Conservation (phyloP, 805 yeast species). For the Yamadazyma tumulicola region DNA sequence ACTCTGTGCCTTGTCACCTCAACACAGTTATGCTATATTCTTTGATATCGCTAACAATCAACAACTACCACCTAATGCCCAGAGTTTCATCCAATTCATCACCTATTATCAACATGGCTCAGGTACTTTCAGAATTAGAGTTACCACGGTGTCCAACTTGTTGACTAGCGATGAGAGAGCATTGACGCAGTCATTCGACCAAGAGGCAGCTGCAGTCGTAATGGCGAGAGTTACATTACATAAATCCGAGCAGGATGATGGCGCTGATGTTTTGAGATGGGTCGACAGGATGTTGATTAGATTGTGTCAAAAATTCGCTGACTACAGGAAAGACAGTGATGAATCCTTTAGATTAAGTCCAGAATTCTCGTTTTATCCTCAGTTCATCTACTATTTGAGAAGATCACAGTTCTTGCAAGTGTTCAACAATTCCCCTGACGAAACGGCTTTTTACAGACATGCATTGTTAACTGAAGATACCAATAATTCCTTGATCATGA, state of each 20-base stretch:
- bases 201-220: slow-evolving; percentile 64
- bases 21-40: slow-evolving; percentile 55
- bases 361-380: slow-evolving; percentile 55
- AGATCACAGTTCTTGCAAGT: slow-evolving; percentile 64
- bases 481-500: slow-evolving; percentile 58
- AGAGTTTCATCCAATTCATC: slow-evolving; percentile 47
- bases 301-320: slow-evolving; percentile 33
- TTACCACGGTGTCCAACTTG: slow-evolving; percentile 53
- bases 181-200: slow-evolving; percentile 54
- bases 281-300: slow-evolving; percentile 61
- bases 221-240: slow-evolving; percentile 74
- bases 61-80: slow-evolving; percentile 23
- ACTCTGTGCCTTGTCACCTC: slow-evolving; percentile 57
- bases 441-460: slow-evolving; percentile 63
- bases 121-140: slow-evolving; percentile 55
- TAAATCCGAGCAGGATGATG: slow-evolving; percentile 76
- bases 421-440: slow-evolving; percentile 71
- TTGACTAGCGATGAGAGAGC: slow-evolving; percentile 37
- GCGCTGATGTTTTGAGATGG: slow-evolving; percentile 92
- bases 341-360: slow-evolving; percentile 49
- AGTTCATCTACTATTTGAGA: slow-evolving; percentile 63
- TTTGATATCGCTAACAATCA: slow-evolving; percentile 47
- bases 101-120: slow-evolving; percentile 61
- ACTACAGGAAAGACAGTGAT: slow-evolving; percentile 45
- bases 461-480: slow-evolving; percentile 60